Evolutionary conservation across 108 stramenopile species (phyloP).

Genomic region (Nitzschia palea): DNA sequence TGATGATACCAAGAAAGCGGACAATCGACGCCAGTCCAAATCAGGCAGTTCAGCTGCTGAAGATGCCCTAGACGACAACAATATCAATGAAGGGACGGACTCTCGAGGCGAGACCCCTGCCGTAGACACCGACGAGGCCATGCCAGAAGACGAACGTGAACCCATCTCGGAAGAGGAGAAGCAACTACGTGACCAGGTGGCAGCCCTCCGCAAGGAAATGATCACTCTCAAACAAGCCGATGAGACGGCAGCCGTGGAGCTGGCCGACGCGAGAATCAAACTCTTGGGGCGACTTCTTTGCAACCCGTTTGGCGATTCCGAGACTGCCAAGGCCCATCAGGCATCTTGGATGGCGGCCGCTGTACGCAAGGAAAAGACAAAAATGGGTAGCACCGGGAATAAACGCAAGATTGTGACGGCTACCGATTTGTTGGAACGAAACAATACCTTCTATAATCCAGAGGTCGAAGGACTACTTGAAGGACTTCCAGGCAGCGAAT

Average conservation of each 20-base stretch:
- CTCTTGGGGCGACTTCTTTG: conserved; percentile 59
- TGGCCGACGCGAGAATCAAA: conserved; percentile 61
- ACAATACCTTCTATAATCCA: conserved; percentile 75
- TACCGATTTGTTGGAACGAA: conserved; percentile 65
- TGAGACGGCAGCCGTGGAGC: conserved; percentile 38
- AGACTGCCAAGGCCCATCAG: conserved; percentile 46
- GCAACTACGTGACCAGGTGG: conserved; percentile 43
- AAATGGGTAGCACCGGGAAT: conserved; percentile 86
- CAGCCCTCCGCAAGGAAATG: conserved; percentile 39
- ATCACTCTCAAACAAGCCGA: conserved; percentile 38
- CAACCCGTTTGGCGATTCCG: conserved; percentile 63
- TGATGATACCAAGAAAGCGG: conserved; percentile 40
- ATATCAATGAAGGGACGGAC: too few relatives aligned
- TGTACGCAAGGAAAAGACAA: conserved; percentile 71
- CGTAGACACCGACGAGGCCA: conserved; percentile 9
- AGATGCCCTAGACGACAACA: conserved; percentile 5
- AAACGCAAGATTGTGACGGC: conserved; percentile 76
- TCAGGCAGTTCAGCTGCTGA: conserved; percentile 14
- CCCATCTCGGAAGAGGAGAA: conserved; percentile 49
- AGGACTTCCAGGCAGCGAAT: conserved; percentile 81
- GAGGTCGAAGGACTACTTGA: conserved; percentile 76
- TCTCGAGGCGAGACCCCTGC: neutral
- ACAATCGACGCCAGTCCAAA: conserved; percentile 35
- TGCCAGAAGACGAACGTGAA: conserved; percentile 37
- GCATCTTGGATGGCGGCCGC: conserved; percentile 64